Evolutionary conservation across 352 stramenopile genomes (phyloP), one percentile per base, ranked within the genome.

Genomic region (Phytophthora tentaculata): DNA sequence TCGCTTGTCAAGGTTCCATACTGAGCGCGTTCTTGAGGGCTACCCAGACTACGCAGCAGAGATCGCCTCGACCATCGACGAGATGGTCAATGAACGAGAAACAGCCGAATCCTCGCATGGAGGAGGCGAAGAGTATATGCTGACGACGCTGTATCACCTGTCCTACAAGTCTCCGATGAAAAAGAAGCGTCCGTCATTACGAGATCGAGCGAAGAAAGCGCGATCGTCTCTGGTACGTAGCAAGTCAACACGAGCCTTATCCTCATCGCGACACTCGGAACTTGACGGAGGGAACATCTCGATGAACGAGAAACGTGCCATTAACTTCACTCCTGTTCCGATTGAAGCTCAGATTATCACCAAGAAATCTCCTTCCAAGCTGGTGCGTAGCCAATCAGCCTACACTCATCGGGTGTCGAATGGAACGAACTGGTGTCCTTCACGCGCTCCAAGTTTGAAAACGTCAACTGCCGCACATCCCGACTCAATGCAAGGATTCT

Each of bases 1-100:
- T 63, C 78, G 73, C 5, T 64, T 91, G 0, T 86, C 81, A 22
- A 74, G 82, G 12, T 90, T 90, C 62, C 74, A 90, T 51, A 83
- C 79, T 7, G 82, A 90, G 58, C 76, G 82, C 0, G 69, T 90
- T 19, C 56, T 90, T 0, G 82, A 88, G 59, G 82, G 80, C 0
- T 90, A 89, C 32, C 82, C 80, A 3, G 53, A 81, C n/a, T 89
- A 86, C 35, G 82, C 82, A 0, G 43, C 65, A 17, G 43, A 77
- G 28, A 90, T 90, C 20, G 59, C 76, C 1, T 48, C 56, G 2
- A 67, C 72, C 0, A 73, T 90, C 17, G 80, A 88, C 17, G 69
- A 75, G 5, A 88, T 90, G 65, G 44, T 86, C 17, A 75, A 76
- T 20, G 76, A 81, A 23, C 74, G 70, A 0, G 56, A 83, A 26